Evolutionary conservation across 257 asterid species (phyloP).

Genomic region (Misopates orontium): DNA sequence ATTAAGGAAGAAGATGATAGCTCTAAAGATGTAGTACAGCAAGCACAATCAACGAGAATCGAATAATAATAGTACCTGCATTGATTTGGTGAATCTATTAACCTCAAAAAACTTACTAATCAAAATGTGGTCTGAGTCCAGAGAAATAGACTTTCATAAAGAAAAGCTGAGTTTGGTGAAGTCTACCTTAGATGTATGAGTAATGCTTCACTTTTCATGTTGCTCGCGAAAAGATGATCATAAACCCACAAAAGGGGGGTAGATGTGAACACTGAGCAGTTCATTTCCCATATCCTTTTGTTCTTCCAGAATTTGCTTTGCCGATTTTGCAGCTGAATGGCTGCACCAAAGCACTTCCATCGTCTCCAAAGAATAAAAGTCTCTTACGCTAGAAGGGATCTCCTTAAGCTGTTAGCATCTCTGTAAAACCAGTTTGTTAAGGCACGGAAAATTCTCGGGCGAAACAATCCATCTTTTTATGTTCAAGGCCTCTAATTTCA

Average conservation of each 20-base stretch:
- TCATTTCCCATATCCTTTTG: constrained; percentile 7
- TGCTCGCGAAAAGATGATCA: neutral
- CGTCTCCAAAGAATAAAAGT: neutral
- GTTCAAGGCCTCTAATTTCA: constrained; percentile 10
- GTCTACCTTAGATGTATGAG: neutral
- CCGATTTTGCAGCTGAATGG: constrained; percentile 5
- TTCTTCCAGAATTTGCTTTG: neutral
- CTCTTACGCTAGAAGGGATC: constrained; percentile 10
- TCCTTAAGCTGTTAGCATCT: constrained; percentile 19
- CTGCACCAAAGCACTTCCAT: constrained; percentile 19
- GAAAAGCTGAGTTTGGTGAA: neutral
- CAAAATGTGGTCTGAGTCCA: no score
- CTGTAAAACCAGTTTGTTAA: constrained; percentile 14
- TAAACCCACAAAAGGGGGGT: neutral
- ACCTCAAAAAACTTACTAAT: no score
- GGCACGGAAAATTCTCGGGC: constrained; percentile 11
- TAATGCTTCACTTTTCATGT: no score
- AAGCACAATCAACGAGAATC: no score
- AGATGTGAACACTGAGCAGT: constrained; percentile 1
- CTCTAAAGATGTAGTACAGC: no score
- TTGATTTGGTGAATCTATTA: no score
- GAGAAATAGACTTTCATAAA: no score
- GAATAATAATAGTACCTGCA: no score
- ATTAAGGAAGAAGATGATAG: no score
- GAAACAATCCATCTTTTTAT: constrained; percentile 8